phyloP scores from a whole-genome alignment of 176 grass and related monocot species.

The Cymbopogon citratus region DNA sequence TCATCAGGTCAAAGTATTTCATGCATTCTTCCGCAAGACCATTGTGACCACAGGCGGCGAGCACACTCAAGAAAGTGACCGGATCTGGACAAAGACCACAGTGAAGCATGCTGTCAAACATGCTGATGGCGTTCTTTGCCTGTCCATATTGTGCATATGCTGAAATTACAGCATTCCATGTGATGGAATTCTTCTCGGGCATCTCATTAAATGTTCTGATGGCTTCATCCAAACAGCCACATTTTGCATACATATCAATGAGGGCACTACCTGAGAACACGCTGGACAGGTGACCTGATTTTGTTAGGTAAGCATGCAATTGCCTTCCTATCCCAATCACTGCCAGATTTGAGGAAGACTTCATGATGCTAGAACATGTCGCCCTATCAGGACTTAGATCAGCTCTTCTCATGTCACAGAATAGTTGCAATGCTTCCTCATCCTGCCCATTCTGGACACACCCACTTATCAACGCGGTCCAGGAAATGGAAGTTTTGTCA shows the following conservation, averaged over 20 bases:
- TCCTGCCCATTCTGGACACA: slow-evolving; percentile 50
- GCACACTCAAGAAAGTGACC: slow-evolving; percentile 73
- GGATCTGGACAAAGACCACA: slow-evolving; percentile 61
- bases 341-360: slow-evolving; percentile 54
- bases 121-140: slow-evolving; percentile 58
- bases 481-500: slow-evolving; percentile 44
- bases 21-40: slow-evolving; percentile 71
- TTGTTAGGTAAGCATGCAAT: slow-evolving; percentile 52
- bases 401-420: slow-evolving; percentile 53
- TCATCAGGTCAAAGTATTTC: slow-evolving; percentile 70
- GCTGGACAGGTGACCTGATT: slow-evolving; percentile 47
- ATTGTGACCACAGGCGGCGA: slow-evolving; percentile 73
- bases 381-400: slow-evolving; percentile 50
- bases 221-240: slow-evolving; percentile 60
- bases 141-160: slow-evolving; percentile 67
- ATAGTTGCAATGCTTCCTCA: slow-evolving; percentile 49
- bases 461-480: slow-evolving; percentile 59
- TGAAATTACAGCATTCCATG: slow-evolving; percentile 75
- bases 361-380: slow-evolving; percentile 61
- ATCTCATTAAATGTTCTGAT: slow-evolving; percentile 64
- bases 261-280: slow-evolving; percentile 70
- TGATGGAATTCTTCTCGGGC: slow-evolving; percentile 70
- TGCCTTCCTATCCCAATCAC: slow-evolving; percentile 57
- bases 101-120: slow-evolving; percentile 67
- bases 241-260: slow-evolving; percentile 91